Evolutionary conservation across 2,329 filamentous ascomycete species (phyloP), one percentile per base, ranked within the genome.

Genomic region (Thyridium curvatum): DNA sequence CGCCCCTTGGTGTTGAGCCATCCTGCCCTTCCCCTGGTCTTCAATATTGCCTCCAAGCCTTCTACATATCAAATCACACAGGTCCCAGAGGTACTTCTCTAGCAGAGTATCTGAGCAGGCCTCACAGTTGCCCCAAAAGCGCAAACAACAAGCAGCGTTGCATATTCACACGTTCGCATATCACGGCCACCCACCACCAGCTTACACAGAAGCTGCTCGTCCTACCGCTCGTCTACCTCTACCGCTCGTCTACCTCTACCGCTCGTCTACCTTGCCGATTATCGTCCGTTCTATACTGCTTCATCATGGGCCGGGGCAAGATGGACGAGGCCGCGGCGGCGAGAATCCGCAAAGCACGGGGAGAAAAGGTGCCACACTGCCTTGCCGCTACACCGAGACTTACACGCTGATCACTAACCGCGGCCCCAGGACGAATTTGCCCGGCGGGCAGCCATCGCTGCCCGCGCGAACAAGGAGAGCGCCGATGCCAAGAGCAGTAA

Each of bases 251-350:
- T n/a, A n/a, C n/a, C n/a, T n/a, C n/a, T n/a, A n/a, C n/a, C n/a
- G n/a, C 28, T 32, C 30, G 17, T 32, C 35, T 38, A 15, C 18
- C 35, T 33, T 18, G 17, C 21, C n/a, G n/a, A n/a, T n/a, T n/a
- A n/a, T n/a, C n/a, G n/a, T n/a, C n/a, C n/a, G n/a, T n/a, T n/a
- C n/a, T n/a, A 26, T 26, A 26, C 21, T 6, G 21, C 21, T 14
- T 36, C 18, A 50, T 21, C 18, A 63, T 62, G 56, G 56, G 54
- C 4, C 54, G 54, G 34, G 52, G 53, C 18, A 65, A 61, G 43
- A 70, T 69, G 66, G 64, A 68, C 44, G 56, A 63, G 3, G 58
- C 59, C 13, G 60, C 62, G 5, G 65, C 60, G 3, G 60, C 60
- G 35, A 56, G 66, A 37, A 70, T 69, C 43, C 54, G 56, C 26